A percentile compares a stretch with the other conserved stretches of the same genome.
Evolutionary conservation across 345 rosid genomes (phyloP).

Genomic region (Aquilaria sinensis): DNA sequence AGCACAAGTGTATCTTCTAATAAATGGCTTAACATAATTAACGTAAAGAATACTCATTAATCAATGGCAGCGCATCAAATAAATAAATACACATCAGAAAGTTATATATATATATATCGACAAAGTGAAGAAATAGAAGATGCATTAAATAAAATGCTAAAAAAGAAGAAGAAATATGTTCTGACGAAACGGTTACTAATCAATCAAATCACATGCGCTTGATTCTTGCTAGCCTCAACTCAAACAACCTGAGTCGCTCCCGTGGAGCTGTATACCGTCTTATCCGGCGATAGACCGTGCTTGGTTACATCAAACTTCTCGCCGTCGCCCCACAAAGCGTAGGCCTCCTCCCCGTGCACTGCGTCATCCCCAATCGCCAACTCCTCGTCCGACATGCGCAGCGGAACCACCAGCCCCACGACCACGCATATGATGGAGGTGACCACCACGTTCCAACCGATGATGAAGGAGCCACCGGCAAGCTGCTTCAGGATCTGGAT

Average conservation of each 20-base stretch:
- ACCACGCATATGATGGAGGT: constrained; percentile 35
- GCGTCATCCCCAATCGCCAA: constrained; percentile 44
- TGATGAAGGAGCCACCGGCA: constrained; percentile 29
- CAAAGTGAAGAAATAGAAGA: too few relatives aligned
- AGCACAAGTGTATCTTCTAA: too few relatives aligned
- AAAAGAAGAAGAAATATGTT: too few relatives aligned
- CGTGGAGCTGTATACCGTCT: constrained; percentile 4
- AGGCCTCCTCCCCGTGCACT: constrained; percentile 47
- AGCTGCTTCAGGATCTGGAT: constrained; percentile 40
- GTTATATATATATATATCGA: too few relatives aligned
- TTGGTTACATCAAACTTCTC: constrained; percentile 29
- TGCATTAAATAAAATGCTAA: too few relatives aligned
- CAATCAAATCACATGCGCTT: too few relatives aligned
- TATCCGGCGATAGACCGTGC: constrained; percentile 16
- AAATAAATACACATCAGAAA: too few relatives aligned
- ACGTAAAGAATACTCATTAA: too few relatives aligned
- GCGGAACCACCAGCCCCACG: constrained; percentile 25
- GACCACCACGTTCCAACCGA: constrained; percentile 33
- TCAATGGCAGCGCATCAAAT: too few relatives aligned
- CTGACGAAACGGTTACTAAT: too few relatives aligned
- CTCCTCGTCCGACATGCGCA: constrained; percentile 42
- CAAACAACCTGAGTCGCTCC: constrained; percentile 35
- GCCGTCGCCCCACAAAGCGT: constrained; percentile 49
- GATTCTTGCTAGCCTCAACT: too few relatives aligned
- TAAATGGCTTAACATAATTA: too few relatives aligned